These are phyloP conservation scores for Pseudopyrenochaeta lycopersici DNA, from an alignment of 2,329 filamentous ascomycete genomes.

Conservation along the genomic window DNA sequence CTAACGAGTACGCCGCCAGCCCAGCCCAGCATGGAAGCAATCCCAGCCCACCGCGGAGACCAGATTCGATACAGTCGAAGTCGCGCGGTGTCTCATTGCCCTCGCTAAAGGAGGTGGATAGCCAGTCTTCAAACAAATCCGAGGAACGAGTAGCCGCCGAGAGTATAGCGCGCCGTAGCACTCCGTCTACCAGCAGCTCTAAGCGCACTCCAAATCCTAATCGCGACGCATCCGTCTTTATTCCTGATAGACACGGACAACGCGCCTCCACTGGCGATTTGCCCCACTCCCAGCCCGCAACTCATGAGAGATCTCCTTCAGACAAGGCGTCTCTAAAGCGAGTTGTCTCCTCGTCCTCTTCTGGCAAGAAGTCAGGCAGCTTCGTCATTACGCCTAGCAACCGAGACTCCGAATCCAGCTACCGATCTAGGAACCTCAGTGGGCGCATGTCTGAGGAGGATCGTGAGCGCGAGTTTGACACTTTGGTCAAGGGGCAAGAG, in stretches of 20 bases:
- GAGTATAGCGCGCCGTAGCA: constrained; percentile 11
- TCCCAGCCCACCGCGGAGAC: constrained; percentile 26
- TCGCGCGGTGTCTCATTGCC: constrained; percentile 36
- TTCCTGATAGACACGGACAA: constrained; percentile 28
- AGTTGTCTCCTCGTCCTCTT: constrained; percentile 43
- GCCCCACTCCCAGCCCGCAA: constrained; percentile 24
- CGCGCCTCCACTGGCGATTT: constrained; percentile 34
- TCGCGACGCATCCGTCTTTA: constrained; percentile 26
- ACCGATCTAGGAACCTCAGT: constrained; percentile 37
- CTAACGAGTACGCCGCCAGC: constrained; percentile 10
- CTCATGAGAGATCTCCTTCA: constrained; percentile 29
- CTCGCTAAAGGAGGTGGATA: constrained; percentile 42
- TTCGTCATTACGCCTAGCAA: constrained; percentile 43
- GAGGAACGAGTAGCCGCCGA: constrained; percentile 13
- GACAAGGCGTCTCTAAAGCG: constrained; percentile 44
- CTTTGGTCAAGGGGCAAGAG: constrained; percentile 56
- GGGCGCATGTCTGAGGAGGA: constrained; percentile 50
- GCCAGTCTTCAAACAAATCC: constrained; percentile 7
- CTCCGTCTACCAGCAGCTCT: constrained; percentile 17
- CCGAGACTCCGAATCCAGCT: constrained; percentile 45
- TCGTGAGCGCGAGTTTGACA: constrained; percentile 56
- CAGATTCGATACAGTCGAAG: constrained; percentile 29
- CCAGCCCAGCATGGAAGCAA: constrained; percentile 8
- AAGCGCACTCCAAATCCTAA: constrained; percentile 28
- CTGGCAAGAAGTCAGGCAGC: constrained; percentile 36